Percentiles rank a stretch among this genome's conserved stretches.
Conservation (phyloP, 2,329 filamentous ascomycete genomes). For the Cryphonectria carpinicola region DNA sequence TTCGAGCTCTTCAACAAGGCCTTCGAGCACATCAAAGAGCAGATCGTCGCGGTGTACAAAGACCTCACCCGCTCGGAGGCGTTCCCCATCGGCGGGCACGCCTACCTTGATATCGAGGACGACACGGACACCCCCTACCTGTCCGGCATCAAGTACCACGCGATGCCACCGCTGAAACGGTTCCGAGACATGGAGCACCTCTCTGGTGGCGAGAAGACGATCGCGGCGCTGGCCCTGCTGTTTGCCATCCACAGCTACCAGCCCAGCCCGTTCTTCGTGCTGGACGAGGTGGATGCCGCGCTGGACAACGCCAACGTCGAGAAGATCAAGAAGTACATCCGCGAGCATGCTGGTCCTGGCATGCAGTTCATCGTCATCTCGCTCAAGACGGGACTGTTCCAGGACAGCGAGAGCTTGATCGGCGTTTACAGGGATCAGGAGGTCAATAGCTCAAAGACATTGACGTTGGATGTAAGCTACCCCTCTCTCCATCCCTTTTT, state of each 20-base stretch:
- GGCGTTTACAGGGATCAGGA: constrained; percentile 95
- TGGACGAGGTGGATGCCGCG: constrained; percentile 97
- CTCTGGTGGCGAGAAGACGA: constrained; percentile 97
- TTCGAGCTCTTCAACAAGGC: constrained; percentile 94
- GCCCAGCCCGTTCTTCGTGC: constrained; percentile 93
- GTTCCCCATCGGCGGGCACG: constrained; percentile 90
- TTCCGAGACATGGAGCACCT: constrained; percentile 99
- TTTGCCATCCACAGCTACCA: constrained; percentile 98
- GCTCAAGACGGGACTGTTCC: constrained; percentile 93
- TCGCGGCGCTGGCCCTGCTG: constrained; percentile 92
- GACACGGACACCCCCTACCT: constrained; percentile 97
- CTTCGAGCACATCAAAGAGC: constrained; percentile 91
- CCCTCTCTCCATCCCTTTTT: neutral
- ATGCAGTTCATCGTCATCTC: constrained; percentile 99
- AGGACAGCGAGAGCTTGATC: constrained; percentile 93
- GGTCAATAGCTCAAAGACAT: constrained; percentile 85
- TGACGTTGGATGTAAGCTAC: constrained; percentile 90
- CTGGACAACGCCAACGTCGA: constrained; percentile 98
- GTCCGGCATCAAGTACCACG: constrained; percentile 95
- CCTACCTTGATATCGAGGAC: constrained; percentile 88
- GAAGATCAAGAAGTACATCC: constrained; percentile 95
- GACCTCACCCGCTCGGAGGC: constrained; percentile 87
- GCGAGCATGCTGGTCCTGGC: constrained; percentile 89
- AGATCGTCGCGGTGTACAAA: constrained; percentile 92
- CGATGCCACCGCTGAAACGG: constrained; percentile 96